Evolutionary conservation across 2,329 filamentous ascomycete species (phyloP).

Genomic region (Trichoderma afroharzianum): DNA sequence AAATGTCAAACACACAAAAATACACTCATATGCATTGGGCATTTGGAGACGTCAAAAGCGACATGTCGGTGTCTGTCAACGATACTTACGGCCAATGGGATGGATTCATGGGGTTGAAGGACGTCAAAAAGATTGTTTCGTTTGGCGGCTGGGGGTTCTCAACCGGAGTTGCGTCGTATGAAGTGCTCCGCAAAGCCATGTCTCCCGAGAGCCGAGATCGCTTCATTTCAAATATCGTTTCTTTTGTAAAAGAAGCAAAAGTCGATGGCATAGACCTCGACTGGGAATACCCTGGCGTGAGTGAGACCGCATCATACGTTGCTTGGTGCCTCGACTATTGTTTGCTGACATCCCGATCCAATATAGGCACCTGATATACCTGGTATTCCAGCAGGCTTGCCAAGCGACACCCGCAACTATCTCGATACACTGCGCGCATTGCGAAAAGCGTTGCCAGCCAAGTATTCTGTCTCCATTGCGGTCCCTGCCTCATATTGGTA

Average conservation of each 20-base stretch:
- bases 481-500: slow-evolving; percentile 40
- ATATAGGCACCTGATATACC: slow-evolving; percentile 10
- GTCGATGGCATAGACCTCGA: slow-evolving; percentile 40
- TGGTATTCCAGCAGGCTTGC: slow-evolving; percentile 1
- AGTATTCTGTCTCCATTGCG: slow-evolving; percentile 36
- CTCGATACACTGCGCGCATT: slow-evolving; percentile 16
- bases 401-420: neutral
- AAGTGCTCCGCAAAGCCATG: slow-evolving; percentile 24
- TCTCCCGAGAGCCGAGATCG: slow-evolving; percentile 29
- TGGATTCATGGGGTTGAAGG: slow-evolving; percentile 22
- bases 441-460: slow-evolving; percentile 28
- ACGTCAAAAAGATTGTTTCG: slow-evolving; percentile 27
- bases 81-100: slow-evolving; percentile 25
- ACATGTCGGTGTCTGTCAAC: slow-evolving; percentile 20
- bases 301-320: neutral
- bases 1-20: slow-evolving; percentile 13
- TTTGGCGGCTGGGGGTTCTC: slow-evolving; percentile 30
- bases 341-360: neutral
- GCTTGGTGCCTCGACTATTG: neutral
- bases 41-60: slow-evolving; percentile 31
- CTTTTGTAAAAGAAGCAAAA: slow-evolving; percentile 34
- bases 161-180: slow-evolving; percentile 22
- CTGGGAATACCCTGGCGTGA: slow-evolving; percentile 38
- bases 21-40: slow-evolving; percentile 26
- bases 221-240: slow-evolving; percentile 33